A percentile compares a stretch with the other conserved stretches of the same genome.
These are phyloP conservation scores for Annulohypoxylon nitens DNA, from an alignment of 495 filamentous ascomycete species.

Conservation along the genomic window DNA sequence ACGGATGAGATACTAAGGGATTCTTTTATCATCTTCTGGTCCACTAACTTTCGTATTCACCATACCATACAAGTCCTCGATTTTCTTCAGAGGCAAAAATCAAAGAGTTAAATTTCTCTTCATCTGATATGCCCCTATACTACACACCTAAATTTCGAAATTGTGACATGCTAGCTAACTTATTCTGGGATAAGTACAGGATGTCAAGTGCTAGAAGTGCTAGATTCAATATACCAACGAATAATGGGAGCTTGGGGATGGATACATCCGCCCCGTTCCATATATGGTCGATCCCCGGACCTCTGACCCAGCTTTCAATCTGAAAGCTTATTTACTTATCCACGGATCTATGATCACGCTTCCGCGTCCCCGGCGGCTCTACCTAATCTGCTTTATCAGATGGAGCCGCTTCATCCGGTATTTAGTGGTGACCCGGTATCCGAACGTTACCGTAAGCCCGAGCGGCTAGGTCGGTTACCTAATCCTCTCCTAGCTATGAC, in stretches of 20 bases:
- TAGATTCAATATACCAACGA: neutral
- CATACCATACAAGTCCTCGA: neutral
- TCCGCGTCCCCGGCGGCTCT: neutral
- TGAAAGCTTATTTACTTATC: neutral
- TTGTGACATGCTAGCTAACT: neutral
- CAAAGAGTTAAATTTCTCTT: neutral
- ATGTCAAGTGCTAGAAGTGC: neutral
- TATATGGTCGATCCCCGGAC: neutral
- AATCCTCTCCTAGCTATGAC: neutral
- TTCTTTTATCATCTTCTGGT: neutral
- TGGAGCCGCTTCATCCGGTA: neutral
- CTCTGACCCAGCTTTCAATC: neutral
- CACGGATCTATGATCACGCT: neutral
- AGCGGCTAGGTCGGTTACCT: neutral
- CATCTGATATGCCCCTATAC: neutral
- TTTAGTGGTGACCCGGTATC: neutral
- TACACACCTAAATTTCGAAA: neutral
- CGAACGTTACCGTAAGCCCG: neutral
- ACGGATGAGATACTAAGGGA: neutral
- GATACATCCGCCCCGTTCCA: neutral
- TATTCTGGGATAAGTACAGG: slow-evolving; percentile 2
- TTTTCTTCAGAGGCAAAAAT: neutral
- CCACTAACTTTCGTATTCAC: slow-evolving; percentile 1
- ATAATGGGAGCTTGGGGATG: neutral
- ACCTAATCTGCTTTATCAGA: neutral